Evolutionary conservation across 2,329 filamentous ascomycete species (phyloP).

Genomic region (Calonectria pauciramosa): DNA sequence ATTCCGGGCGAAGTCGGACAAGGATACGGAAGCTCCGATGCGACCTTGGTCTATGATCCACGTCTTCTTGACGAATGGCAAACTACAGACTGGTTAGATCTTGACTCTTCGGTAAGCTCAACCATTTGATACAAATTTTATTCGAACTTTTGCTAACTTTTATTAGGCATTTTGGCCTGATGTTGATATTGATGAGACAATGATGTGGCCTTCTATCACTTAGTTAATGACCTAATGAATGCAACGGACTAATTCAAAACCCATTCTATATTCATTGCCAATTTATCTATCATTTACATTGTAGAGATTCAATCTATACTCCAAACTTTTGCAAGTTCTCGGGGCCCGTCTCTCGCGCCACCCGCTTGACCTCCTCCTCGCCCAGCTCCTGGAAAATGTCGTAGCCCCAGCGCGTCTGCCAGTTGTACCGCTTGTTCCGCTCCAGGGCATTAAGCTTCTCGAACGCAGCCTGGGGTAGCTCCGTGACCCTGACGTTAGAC

Average conservation of each 20-base stretch:
- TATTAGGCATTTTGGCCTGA: slow-evolving; percentile 29
- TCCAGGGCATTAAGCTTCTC: slow-evolving; percentile 55
- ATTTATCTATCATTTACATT: background rate
- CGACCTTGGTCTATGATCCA: background rate
- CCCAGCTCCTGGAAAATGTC: slow-evolving; percentile 61
- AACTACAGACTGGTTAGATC: slow-evolving; percentile 36
- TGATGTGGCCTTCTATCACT: slow-evolving; percentile 23
- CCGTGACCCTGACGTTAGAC: slow-evolving; percentile 68
- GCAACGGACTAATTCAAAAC: background rate
- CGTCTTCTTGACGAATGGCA: slow-evolving; percentile 33
- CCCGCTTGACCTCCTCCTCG: slow-evolving; percentile 51
- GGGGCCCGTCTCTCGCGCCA: slow-evolving; percentile 50
- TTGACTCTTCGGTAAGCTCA: slow-evolving; percentile 36
- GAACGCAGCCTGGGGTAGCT: slow-evolving; percentile 53
- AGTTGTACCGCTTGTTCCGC: slow-evolving; percentile 59
- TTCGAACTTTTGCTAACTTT: background rate
- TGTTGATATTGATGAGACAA: slow-evolving; percentile 19
- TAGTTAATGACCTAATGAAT: slow-evolving; percentile 20
- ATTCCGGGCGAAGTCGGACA: background rate
- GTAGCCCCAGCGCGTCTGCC: slow-evolving; percentile 56
- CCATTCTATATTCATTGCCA: background rate
- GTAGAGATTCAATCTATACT: slow-evolving; percentile 2
- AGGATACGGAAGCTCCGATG: background rate
- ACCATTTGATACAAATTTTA: fast-evolving
- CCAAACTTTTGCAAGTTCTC: slow-evolving; percentile 54